Evolutionary conservation across 2,329 filamentous ascomycete genomes (phyloP), one percentile per base, ranked within the genome.

Genomic region (Xylaria sp.): DNA sequence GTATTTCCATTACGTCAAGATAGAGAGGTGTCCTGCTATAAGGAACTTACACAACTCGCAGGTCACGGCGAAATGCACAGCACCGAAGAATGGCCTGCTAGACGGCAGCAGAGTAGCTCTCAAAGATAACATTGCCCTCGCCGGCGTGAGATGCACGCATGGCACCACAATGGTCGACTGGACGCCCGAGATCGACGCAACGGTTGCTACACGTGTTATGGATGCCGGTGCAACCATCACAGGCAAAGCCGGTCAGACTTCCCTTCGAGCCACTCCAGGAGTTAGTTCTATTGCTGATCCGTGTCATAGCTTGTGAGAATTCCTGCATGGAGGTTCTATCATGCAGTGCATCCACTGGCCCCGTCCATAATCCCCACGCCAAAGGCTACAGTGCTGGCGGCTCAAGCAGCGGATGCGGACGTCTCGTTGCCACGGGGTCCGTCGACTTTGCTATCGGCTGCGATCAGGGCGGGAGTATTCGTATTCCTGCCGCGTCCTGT

Each of bases 61-160:
- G 68, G 67, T 67, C 6, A 68, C 62, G 16, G 65, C 59, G 9
- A 67, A 60, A 64, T 68, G 66, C 44, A 66, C 54, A 4, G 60
- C 34, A 4, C 67, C 68, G 2, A 65, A 59, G 4, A 67, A 55
- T 54, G 63, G 61, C 39, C 55, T 68, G 23, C 70, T 80, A 5
- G 60, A 71, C 4, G 74, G 75, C 42, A 75, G 75, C 64, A 78
- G 70, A 44, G 70, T 80, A 8, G 76, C 72, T 3, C 66, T 80
- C 55, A 81, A 80, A 63, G 79, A 80, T 66, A 80, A 80, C 60
- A 75, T 80, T 9, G 74, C 74, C 4, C 71, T 81, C 1, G 75
- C 73, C 0, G 76, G 74, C 4, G 71, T 80, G 34, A 76, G 77
- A 9, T 71, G 76, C n/a, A 74, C 76, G 2, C 70, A 77, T 8